Evolutionary conservation across 176 grass and related monocot genomes (phyloP).

Genomic region (Ampelocalamus luodianensis): DNA sequence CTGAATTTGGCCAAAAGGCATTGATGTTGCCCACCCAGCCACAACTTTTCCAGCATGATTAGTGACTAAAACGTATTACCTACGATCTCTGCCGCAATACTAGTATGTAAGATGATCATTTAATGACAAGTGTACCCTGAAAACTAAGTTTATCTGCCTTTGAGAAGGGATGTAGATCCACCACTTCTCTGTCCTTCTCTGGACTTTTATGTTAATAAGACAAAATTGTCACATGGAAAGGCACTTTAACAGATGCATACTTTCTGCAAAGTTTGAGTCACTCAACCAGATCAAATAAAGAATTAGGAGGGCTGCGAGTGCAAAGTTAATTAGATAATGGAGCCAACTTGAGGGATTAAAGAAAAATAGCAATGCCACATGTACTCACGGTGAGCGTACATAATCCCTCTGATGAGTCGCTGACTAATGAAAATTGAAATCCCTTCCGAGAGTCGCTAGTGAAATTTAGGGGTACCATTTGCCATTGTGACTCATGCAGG

Average conservation of each 20-base stretch:
- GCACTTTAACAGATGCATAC: conserved; percentile 28
- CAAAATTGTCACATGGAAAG: conserved; percentile 57
- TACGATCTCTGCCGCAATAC: background rate
- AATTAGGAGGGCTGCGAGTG: conserved; percentile 31
- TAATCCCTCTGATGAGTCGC: background rate
- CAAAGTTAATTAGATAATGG: conserved; percentile 23
- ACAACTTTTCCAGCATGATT: conserved; percentile 25
- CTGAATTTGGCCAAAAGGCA: conserved; percentile 36
- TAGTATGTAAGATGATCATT: background rate
- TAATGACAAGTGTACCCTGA: conserved; percentile 32
- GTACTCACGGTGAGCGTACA: background rate
- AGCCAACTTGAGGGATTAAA: conserved; percentile 14
- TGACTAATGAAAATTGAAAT: background rate
- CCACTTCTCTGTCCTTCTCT: background rate
- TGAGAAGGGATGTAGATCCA: conserved; percentile 23
- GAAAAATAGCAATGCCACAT: background rate
- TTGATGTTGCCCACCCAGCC: conserved; percentile 14
- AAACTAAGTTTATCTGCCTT: conserved; percentile 40
- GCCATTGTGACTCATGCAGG: conserved; percentile 1
- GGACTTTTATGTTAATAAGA: conserved; percentile 34
- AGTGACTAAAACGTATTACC: conserved; percentile 42
- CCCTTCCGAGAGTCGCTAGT: background rate
- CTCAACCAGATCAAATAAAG: conserved; percentile 28
- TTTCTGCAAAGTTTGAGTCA: conserved; percentile 18
- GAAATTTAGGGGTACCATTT: background rate